These are phyloP conservation scores for Juncus effusus DNA, from an alignment of 176 grass and related monocot species.

Conservation along the genomic window DNA sequence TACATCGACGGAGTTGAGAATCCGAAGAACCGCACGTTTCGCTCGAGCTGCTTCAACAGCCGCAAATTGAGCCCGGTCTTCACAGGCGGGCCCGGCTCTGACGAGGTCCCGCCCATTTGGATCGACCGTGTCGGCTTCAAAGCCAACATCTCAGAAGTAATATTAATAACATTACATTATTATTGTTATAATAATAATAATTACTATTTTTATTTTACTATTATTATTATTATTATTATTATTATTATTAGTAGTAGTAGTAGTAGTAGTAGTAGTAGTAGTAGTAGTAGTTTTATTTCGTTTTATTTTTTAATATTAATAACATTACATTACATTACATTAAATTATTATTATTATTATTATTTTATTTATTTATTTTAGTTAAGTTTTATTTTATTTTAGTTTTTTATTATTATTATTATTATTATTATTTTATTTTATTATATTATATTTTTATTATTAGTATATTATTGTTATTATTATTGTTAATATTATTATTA, in stretches of 20 bases:
- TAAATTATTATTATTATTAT: not conserved
- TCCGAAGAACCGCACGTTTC: slow-evolving; percentile 77
- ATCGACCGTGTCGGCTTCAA: slow-evolving; percentile 86
- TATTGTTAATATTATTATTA: slow-evolving; percentile 10
- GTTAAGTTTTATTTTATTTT: not conserved
- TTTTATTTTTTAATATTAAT: slow-evolving; percentile 1
- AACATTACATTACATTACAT: not conserved
- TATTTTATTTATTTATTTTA: slow-evolving; percentile 1
- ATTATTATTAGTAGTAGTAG: too few relatives aligned
- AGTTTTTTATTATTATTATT: not conserved
- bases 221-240: not conserved
- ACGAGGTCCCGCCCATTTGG: slow-evolving; percentile 87
- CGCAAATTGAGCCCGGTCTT: slow-evolving; percentile 94
- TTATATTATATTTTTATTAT: not conserved
- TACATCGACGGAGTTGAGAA: slow-evolving; percentile 84
- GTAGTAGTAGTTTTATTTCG: too few relatives aligned
- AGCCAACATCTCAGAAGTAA: slow-evolving; percentile 94
- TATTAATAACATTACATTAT: too few relatives aligned
- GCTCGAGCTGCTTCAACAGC: slow-evolving; percentile 82
- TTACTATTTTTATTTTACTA: too few relatives aligned
- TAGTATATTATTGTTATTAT: not conserved
- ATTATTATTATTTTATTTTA: not conserved
- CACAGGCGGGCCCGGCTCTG: slow-evolving; percentile 71
- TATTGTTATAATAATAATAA: too few relatives aligned
- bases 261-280: too few relatives aligned